A percentile compares a stretch with the other conserved stretches of the same genome.
Conservation (phyloP, 148 eudicot genomes). For the Amaranthus palmeri region DNA sequence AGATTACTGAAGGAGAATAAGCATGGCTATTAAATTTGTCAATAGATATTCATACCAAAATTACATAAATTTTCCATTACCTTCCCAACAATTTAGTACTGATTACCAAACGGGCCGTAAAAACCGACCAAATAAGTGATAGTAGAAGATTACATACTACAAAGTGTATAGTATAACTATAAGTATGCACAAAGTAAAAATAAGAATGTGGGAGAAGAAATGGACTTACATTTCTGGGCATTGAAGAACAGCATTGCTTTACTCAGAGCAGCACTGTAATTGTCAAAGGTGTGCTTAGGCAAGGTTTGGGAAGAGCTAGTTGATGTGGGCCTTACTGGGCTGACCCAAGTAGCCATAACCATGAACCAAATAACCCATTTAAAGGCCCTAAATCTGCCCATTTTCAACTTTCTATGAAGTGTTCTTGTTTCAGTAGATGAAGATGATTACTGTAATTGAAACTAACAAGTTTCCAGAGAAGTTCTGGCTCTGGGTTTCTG, state of each 20-base stretch:
- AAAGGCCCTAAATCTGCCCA: slow-evolving; percentile 11
- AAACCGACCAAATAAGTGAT: too few species aligned
- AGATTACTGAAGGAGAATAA: too few species aligned
- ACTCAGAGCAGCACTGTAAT: slow-evolving; percentile 31
- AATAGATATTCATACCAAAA: too few species aligned
- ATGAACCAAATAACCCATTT: slow-evolving; percentile 29
- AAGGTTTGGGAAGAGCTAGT: slow-evolving; percentile 22
- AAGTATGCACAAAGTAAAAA: background rate
- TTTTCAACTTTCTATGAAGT: background rate
- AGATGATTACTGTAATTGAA: background rate
- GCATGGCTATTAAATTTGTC: too few species aligned
- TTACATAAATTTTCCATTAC: too few species aligned
- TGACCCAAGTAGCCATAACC: slow-evolving; percentile 24
- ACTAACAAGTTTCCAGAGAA: background rate
- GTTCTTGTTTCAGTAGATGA: background rate
- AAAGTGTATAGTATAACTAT: too few species aligned
- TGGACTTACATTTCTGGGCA: slow-evolving; percentile 51
- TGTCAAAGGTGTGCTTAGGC: slow-evolving; percentile 31
- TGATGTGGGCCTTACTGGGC: slow-evolving; percentile 7
- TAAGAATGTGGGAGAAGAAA: background rate
- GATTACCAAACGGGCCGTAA: too few species aligned
- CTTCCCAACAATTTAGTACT: too few species aligned
- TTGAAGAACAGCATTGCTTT: slow-evolving; percentile 55
- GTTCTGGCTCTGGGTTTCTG: too few species aligned
- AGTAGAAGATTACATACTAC: too few species aligned